These are phyloP conservation scores for Neurospora sp. DNA, from an alignment of 2,329 filamentous ascomycete genomes.

Conservation along the genomic window DNA sequence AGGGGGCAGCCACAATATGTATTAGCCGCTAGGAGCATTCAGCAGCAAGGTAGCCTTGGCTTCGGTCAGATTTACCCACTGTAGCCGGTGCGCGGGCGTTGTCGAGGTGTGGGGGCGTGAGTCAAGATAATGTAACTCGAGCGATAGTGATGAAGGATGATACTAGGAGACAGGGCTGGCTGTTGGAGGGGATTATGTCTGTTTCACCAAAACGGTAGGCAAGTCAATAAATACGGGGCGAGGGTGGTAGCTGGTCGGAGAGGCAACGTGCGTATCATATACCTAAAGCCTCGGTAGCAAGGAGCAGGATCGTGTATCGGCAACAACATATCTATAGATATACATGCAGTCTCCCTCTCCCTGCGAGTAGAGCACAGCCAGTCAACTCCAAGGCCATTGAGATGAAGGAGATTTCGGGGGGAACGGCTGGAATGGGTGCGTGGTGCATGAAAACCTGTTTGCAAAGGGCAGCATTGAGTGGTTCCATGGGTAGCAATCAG, in stretches of 20 bases:
- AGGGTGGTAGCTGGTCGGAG: not conserved
- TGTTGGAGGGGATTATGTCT: not conserved
- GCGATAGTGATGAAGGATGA: not conserved
- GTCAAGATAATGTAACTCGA: not conserved
- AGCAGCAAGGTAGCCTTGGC: not conserved
- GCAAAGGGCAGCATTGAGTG: not conserved
- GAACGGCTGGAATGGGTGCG: not conserved
- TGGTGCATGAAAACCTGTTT: not conserved
- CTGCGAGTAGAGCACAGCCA: not conserved
- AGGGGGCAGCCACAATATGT: conserved; percentile 1
- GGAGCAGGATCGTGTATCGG: not conserved
- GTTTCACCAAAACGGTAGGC: not conserved
- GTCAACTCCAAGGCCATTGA: not conserved
- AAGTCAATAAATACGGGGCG: not conserved
- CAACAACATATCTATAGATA: not conserved
- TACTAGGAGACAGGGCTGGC: not conserved
- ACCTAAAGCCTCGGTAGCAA: not conserved
- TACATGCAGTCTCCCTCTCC: not conserved
- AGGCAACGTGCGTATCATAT: not conserved
- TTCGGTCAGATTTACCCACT: not conserved
- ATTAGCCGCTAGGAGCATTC: not conserved
- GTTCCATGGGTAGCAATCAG: not conserved
- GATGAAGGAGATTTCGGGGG: not conserved
- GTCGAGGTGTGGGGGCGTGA: not conserved
- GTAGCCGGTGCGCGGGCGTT: not conserved